These are phyloP conservation scores for Apiospora pterosperma DNA, from an alignment of 2,329 filamentous ascomycete species.

Conservation along the genomic window DNA sequence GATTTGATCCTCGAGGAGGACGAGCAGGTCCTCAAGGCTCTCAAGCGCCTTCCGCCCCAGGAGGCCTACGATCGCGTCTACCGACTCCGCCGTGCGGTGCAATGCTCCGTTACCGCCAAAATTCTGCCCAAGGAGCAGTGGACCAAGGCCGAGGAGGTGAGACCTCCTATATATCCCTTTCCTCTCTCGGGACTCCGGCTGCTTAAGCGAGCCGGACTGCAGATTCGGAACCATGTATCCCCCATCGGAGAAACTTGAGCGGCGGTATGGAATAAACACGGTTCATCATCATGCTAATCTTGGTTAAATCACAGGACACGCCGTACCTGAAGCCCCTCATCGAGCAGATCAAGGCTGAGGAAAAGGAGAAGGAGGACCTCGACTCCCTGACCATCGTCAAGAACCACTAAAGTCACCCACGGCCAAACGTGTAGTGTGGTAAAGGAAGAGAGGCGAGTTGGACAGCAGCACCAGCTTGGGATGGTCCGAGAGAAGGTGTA, in stretches of 20 bases:
- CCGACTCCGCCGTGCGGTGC: conserved; percentile 92
- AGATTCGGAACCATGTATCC: background rate
- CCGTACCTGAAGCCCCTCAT: conserved; percentile 52
- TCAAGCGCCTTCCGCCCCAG: conserved; percentile 86
- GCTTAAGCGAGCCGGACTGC: too few species aligned
- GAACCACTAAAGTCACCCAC: conserved; percentile 20
- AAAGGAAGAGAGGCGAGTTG: background rate
- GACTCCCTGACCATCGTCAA: conserved; percentile 27
- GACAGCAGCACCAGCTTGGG: background rate
- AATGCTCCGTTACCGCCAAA: conserved; percentile 65
- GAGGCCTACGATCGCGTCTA: conserved; percentile 96
- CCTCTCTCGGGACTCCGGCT: background rate
- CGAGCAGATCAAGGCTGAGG: conserved; percentile 43
- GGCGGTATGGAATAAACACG: background rate
- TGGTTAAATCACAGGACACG: conserved; percentile 36
- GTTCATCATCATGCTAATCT: conserved; percentile 7
- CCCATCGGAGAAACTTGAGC: background rate
- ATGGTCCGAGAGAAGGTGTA: conserved; percentile 1
- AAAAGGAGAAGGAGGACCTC: conserved; percentile 48
- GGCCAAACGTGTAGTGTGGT: background rate
- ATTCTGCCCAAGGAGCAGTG: conserved; percentile 60
- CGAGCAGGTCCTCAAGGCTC: conserved; percentile 78
- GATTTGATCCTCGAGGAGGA: conserved; percentile 93
- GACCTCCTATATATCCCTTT: conserved; percentile 7
- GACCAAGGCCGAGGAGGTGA: conserved; percentile 55